These are phyloP conservation scores for Trichomonas vaginalis DNA, from an alignment of 208 protist genomes.

Conservation along the genomic window DNA sequence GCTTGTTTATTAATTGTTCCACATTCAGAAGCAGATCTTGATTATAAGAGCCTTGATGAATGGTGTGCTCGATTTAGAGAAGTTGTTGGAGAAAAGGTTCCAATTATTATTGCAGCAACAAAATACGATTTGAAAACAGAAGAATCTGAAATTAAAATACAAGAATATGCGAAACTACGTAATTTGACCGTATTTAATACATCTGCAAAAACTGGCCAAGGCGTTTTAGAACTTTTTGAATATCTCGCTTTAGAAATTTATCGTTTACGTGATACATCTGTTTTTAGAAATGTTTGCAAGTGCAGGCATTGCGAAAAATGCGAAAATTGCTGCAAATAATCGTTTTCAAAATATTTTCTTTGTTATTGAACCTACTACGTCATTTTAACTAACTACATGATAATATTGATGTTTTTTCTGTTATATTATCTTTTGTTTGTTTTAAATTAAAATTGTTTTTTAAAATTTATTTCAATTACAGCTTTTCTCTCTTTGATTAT, in stretches of 20 bases:
- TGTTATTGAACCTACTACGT: too few species aligned
- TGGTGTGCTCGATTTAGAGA: background rate
- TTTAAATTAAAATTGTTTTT: too few species aligned
- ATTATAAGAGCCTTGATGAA: background rate
- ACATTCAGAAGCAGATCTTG: background rate
- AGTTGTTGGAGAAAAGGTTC: background rate
- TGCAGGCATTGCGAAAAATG: background rate
- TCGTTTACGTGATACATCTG: background rate
- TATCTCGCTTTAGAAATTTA: background rate
- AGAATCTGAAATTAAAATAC: background rate
- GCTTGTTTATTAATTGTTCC: background rate
- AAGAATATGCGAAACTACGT: background rate
- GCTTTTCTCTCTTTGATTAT: too few species aligned
- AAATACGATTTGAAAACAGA: background rate
- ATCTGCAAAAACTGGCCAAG: background rate
- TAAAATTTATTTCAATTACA: too few species aligned
- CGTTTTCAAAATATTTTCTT: too few species aligned
- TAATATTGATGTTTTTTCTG: too few species aligned
- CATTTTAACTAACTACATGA: too few species aligned
- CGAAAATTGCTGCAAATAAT: background rate
- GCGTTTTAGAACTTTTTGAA: background rate
- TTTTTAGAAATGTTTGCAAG: background rate
- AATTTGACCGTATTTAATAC: background rate
- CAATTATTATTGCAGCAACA: background rate
- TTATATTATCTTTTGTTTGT: too few species aligned